Base-by-base conservation (phyloP, 345 rosid genomes). In the Geranium rotundifolium region DNA sequence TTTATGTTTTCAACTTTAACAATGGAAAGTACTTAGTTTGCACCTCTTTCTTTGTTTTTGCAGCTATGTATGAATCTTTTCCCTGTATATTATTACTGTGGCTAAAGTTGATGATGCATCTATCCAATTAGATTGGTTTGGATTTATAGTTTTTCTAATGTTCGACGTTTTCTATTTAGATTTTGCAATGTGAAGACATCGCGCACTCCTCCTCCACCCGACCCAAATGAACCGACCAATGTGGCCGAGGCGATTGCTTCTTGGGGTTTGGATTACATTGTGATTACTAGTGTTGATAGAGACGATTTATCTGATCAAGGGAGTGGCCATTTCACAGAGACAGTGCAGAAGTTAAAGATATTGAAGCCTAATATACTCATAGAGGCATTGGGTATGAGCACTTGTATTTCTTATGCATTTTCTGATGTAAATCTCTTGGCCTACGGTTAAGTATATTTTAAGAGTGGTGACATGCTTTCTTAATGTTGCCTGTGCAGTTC, bases 131-230 rank as follows among this genome's bases (percentile, higher is more conserved):
- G 52, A 46, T 46, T 46, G 52, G 10, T 3, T 46, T 46, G 52
- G 41, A 8, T 3, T 7, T 9, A 0, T 46, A 46, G 14, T 62
- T 15, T 27, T 41, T 31, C n/a, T 3, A 1, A 27, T 5, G 31
- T 17, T 10, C 17, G 29, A 59, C 50, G 29, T 52, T 19, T 56
- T 58, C 3, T 46, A 17, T 34, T 29, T 63, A 91, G 96, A 80
- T 90, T 93, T 65, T 90, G 96, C 66, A 95, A 90, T 76, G 97
- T 95, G 61, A 95, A 90, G 84, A 90, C 97, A 7, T 95, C 97
- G 12, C 86, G 95, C 7, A 80, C 95, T 19, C 97, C 96, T 29
- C 97, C 99, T 12, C 88, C 93, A 1, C 97, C 99, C 0, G 97
- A 90, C 65, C 96, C 96, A 0, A 79, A 86, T 62, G 99, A 95